phyloP scores from a whole-genome alignment of 805 yeast genomes.

The Danielia oregonensis region DNA sequence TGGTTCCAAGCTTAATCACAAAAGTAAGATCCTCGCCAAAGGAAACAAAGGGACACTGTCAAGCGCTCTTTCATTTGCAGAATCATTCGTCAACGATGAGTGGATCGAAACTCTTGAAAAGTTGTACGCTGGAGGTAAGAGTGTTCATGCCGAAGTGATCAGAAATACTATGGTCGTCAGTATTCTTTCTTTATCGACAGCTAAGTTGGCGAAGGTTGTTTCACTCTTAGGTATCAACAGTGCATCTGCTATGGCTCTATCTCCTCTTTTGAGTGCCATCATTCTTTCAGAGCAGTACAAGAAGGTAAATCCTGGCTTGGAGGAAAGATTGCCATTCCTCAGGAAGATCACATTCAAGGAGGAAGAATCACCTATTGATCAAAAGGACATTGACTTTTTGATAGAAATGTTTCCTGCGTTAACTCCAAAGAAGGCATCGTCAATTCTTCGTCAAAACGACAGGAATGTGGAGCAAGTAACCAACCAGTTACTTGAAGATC shows the following conservation, averaged over 20 bases:
- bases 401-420: slow-evolving; percentile 69
- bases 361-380: slow-evolving; percentile 11
- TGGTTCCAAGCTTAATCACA: slow-evolving; percentile 14
- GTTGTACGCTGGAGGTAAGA: slow-evolving; percentile 54
- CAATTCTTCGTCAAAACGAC: slow-evolving; percentile 45
- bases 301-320: slow-evolving; percentile 48
- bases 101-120: slow-evolving; percentile 63
- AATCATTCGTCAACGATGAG: slow-evolving; percentile 46
- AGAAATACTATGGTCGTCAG: slow-evolving; percentile 52
- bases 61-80: slow-evolving; percentile 42
- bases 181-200: slow-evolving; percentile 44
- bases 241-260: slow-evolving; percentile 38
- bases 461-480: slow-evolving; percentile 57
- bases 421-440: slow-evolving; percentile 42
- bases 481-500: slow-evolving; percentile 59
- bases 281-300: slow-evolving; percentile 46
- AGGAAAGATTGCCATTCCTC: slow-evolving; percentile 48
- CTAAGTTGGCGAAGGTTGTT: slow-evolving; percentile 39
- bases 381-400: slow-evolving; percentile 37
- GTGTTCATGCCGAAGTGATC: slow-evolving; percentile 44
- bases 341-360: slow-evolving; percentile 13
- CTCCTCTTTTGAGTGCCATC: slow-evolving; percentile 56
- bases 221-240: slow-evolving; percentile 41
- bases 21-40: slow-evolving; percentile 17
- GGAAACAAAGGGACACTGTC: slow-evolving; percentile 14